These are phyloP conservation scores for Pterocarpus macrocarpus DNA, from an alignment of 306 rosid species.

Conservation along the genomic window DNA sequence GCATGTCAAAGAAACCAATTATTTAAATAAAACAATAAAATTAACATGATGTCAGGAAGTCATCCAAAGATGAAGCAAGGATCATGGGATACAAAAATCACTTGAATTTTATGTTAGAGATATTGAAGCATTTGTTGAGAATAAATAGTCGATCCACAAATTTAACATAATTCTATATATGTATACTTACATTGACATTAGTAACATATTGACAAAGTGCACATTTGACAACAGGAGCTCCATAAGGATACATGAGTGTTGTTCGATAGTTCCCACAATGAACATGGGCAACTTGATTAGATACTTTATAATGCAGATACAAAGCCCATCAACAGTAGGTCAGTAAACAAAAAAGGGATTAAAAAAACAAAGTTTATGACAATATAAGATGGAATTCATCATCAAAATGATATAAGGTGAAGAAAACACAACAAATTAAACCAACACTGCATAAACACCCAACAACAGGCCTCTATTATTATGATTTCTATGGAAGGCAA, in stretches of 20 bases:
- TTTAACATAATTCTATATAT: background rate
- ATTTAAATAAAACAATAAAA: slow-evolving; percentile 19
- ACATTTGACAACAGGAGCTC: slow-evolving; percentile 98
- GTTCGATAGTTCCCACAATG: slow-evolving; percentile 95
- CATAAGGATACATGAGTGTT: slow-evolving; percentile 89
- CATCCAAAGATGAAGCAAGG: background rate
- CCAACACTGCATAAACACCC: slow-evolving; percentile 8
- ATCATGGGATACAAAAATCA: slow-evolving; percentile 16
- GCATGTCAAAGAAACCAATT: background rate
- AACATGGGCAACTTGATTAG: slow-evolving; percentile 83
- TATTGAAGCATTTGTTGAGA: background rate
- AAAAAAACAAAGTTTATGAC: slow-evolving; percentile 30
- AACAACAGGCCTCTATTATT: slow-evolving; percentile 1
- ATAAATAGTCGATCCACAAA: slow-evolving; percentile 23
- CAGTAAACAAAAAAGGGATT: slow-evolving; percentile 44
- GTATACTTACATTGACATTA: slow-evolving; percentile 76
- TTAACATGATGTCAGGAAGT: slow-evolving; percentile 8
- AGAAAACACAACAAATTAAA: slow-evolving; percentile 37
- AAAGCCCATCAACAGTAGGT: slow-evolving; percentile 47
- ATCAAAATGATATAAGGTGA: slow-evolving; percentile 28
- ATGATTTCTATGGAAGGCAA: too few relatives aligned
- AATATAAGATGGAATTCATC: slow-evolving; percentile 40
- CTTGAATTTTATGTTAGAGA: background rate
- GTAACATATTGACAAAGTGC: slow-evolving; percentile 95
- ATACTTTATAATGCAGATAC: slow-evolving; percentile 57